Percentiles rank a stretch among this genome's conserved stretches.
phyloP scores from a whole-genome alignment of 2,329 filamentous ascomycete species.

The Paecilomyces niveus region DNA sequence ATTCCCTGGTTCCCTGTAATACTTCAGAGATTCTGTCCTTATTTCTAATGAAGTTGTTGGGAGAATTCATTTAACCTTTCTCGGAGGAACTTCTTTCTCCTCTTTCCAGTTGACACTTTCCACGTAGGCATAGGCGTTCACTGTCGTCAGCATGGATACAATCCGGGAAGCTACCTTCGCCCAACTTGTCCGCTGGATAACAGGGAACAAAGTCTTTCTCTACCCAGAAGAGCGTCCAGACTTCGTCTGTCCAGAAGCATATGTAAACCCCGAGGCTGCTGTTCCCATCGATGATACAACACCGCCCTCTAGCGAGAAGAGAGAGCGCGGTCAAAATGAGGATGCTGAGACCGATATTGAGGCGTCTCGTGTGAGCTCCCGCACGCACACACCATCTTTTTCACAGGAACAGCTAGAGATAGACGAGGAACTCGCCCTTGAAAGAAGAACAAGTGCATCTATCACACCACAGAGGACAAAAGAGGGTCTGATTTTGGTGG shows the following conservation, averaged over 20 bases:
- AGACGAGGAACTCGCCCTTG: slow-evolving; percentile 19
- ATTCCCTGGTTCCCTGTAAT: not conserved
- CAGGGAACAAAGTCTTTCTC: slow-evolving; percentile 34
- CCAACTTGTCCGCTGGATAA: slow-evolving; percentile 38
- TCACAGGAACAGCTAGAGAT: slow-evolving; percentile 21
- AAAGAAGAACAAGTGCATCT: slow-evolving; percentile 19
- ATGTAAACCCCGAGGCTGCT: not conserved
- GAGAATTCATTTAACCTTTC: not conserved
- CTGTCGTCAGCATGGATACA: slow-evolving; percentile 10
- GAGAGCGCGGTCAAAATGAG: not conserved
- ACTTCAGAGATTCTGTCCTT: not conserved
- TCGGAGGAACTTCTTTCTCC: not conserved
- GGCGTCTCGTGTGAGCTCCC: not conserved
- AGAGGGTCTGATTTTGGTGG: slow-evolving; percentile 29
- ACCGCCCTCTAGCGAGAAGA: not conserved
- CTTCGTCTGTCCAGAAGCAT: slow-evolving; percentile 20
- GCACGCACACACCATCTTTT: slow-evolving; percentile 11
- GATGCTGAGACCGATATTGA: not conserved
- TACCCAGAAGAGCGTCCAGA: slow-evolving; percentile 38
- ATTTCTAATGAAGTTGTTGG: not conserved
- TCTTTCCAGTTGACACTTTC: not conserved
- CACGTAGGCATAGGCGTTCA: not conserved
- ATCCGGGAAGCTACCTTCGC: slow-evolving; percentile 42
- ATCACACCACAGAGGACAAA: slow-evolving; percentile 25
- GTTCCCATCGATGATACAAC: not conserved